These are phyloP conservation scores for Ogataea paraovalis DNA, from an alignment of 805 yeast species.

Conservation along the genomic window DNA sequence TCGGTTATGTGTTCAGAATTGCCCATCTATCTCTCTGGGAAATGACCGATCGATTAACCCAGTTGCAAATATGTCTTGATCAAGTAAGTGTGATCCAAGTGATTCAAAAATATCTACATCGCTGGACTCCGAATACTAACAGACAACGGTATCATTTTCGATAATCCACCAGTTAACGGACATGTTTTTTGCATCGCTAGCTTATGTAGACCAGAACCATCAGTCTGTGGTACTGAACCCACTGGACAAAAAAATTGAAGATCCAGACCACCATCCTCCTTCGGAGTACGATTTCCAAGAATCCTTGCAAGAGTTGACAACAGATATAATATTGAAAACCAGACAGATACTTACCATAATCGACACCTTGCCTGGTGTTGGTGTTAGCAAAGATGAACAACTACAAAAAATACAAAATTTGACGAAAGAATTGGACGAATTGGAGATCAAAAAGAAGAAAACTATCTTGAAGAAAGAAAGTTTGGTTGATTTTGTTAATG, in stretches of 20 bases:
- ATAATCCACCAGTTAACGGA: slow-evolving; percentile 71
- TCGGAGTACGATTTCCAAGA: slow-evolving; percentile 33
- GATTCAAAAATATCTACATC: slow-evolving; percentile 5
- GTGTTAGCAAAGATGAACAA: slow-evolving; percentile 75
- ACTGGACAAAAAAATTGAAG: slow-evolving; percentile 55
- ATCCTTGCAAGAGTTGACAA: slow-evolving; percentile 71
- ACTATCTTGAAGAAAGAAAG: slow-evolving; percentile 63
- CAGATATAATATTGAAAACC: slow-evolving; percentile 80
- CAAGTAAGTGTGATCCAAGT: slow-evolving; percentile 37
- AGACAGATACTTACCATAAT: slow-evolving; percentile 83
- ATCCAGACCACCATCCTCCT: slow-evolving; percentile 51
- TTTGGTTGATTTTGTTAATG: slow-evolving; percentile 58
- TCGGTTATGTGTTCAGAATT: neutral
- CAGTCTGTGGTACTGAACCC: slow-evolving; percentile 48
- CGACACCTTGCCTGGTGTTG: slow-evolving; percentile 89
- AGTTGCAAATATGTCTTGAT: slow-evolving; percentile 83
- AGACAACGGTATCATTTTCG: too few relatives aligned
- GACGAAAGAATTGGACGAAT: slow-evolving; percentile 54
- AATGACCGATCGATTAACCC: slow-evolving; percentile 87
- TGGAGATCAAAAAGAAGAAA: slow-evolving; percentile 53
- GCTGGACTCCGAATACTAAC: neutral
- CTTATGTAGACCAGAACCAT: slow-evolving; percentile 75
- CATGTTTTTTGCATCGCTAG: slow-evolving; percentile 73
- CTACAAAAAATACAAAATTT: slow-evolving; percentile 57
- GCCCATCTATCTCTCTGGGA: neutral